Conservation (phyloP, 768 basidiomycete genomes). For the Mycena olivaceomarginata region DNA sequence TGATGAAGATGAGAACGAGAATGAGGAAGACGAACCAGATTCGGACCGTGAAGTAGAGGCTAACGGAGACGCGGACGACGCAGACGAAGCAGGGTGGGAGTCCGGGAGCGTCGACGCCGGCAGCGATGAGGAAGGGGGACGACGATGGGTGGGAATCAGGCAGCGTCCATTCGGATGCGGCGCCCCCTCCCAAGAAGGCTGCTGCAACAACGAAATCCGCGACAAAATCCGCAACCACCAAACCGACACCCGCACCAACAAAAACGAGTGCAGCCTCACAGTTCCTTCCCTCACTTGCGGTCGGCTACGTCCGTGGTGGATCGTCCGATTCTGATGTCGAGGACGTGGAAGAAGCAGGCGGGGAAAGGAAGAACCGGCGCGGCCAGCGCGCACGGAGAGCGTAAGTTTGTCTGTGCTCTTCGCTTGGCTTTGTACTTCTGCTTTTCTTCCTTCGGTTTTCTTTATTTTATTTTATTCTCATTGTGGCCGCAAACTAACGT, state of each 20-base stretch:
- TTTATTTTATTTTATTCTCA: background rate
- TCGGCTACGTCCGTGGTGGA: constrained; percentile 89
- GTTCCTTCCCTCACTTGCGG: constrained; percentile 93
- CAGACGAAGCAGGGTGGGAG: constrained; percentile 43
- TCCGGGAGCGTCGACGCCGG: constrained; percentile 42
- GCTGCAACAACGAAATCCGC: constrained; percentile 48
- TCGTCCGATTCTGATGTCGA: constrained; percentile 88
- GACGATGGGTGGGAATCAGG: constrained; percentile 75
- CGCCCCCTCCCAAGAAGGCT: constrained; percentile 57
- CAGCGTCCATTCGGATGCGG: constrained; percentile 57
- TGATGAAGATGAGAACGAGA: constrained; percentile 34
- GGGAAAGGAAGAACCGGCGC: constrained; percentile 87
- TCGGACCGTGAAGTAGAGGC: constrained; percentile 47
- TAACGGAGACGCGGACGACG: constrained; percentile 32
- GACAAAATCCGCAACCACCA: constrained; percentile 39
- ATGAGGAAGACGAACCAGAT: constrained; percentile 44
- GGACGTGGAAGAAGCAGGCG: constrained; percentile 69
- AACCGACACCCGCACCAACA: constrained; percentile 48
- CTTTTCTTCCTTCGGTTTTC: background rate
- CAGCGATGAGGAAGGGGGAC: constrained; percentile 56
- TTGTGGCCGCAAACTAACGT: background rate
- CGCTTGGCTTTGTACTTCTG: constrained; percentile 8
- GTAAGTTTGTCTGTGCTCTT: constrained; percentile 71
- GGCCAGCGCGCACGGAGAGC: constrained; percentile 96
- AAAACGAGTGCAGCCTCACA: constrained; percentile 60